phyloP scores from a whole-genome alignment of 2,329 filamentous ascomycete species.

The Myriosclerotinia scirpicola region DNA sequence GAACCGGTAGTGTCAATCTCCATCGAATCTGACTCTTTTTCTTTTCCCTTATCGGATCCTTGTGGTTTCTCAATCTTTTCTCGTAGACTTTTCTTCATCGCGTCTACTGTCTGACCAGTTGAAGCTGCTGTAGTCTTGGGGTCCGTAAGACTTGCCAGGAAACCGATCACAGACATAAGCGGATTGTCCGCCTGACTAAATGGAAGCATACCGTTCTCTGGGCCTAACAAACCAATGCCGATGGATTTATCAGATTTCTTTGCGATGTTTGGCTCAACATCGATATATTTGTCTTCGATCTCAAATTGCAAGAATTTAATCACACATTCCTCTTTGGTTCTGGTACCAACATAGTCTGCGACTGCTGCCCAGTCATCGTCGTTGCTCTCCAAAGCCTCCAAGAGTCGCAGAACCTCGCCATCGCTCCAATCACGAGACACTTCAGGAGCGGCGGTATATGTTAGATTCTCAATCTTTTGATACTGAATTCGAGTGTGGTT shows the following conservation, averaged over 20 bases:
- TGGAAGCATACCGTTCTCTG: slow-evolving; percentile 76
- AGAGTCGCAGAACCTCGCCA: slow-evolving; percentile 79
- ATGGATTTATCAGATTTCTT: slow-evolving; percentile 47
- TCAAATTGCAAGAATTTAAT: slow-evolving; percentile 94
- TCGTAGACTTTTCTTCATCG: slow-evolving; percentile 77
- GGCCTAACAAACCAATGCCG: slow-evolving; percentile 66
- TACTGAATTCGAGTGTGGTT: slow-evolving; percentile 81
- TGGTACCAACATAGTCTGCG: slow-evolving; percentile 85
- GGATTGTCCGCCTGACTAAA: slow-evolving; percentile 94
- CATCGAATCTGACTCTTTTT: slow-evolving; percentile 60
- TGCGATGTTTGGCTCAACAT: slow-evolving; percentile 64
- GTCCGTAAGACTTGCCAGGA: slow-evolving; percentile 87
- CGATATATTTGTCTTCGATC: slow-evolving; percentile 95
- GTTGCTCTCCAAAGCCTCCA: slow-evolving; percentile 89
- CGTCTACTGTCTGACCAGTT: slow-evolving; percentile 81
- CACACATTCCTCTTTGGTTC: slow-evolving; percentile 93
- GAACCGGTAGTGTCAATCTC: slow-evolving; percentile 60
- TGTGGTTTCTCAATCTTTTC: slow-evolving; percentile 70
- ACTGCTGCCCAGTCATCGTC: slow-evolving; percentile 96
- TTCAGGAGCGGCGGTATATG: slow-evolving; percentile 75
- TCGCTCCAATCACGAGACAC: slow-evolving; percentile 83
- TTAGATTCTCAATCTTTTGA: slow-evolving; percentile 84
- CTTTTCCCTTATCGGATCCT: slow-evolving; percentile 56
- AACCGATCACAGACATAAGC: slow-evolving; percentile 93
- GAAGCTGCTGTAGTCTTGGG: slow-evolving; percentile 88